Conservation (phyloP, 225 moss, liverwort and hornwort species). For the Polytrichum formosum region DNA sequence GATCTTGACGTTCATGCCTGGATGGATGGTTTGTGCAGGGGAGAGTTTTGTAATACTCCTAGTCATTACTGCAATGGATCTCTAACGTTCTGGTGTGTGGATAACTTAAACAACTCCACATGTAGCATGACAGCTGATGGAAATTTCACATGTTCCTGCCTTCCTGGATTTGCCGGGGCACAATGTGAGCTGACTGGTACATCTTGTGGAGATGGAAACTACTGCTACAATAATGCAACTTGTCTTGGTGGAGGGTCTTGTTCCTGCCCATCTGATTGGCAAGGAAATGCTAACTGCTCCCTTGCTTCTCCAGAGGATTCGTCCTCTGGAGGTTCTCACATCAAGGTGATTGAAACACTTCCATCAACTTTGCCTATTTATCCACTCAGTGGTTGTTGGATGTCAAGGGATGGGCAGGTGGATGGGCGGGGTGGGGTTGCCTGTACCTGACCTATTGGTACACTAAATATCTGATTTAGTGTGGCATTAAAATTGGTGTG, state of each 20-base stretch:
- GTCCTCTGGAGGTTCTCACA: constrained; percentile 19
- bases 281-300: constrained; percentile 66
- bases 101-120: constrained; percentile 45
- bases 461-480: too few relatives aligned
- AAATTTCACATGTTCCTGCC: constrained; percentile 51
- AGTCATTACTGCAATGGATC: constrained; percentile 56
- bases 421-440: too few relatives aligned
- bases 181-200: constrained; percentile 54
- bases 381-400: too few relatives aligned
- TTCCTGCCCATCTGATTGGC: constrained; percentile 50
- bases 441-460: too few relatives aligned
- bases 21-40: constrained; percentile 38
- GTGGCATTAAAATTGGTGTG: too few relatives aligned
- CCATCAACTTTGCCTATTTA: not conserved
- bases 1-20: not conserved
- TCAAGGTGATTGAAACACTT: constrained; percentile 27
- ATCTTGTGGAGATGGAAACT: constrained; percentile 29
- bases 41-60: constrained; percentile 48
- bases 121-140: constrained; percentile 28
- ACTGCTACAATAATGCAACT: constrained; percentile 72
- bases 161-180: constrained; percentile 37
- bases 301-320: constrained; percentile 23
- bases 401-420: too few relatives aligned
- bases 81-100: constrained; percentile 54
- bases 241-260: constrained; percentile 42